Evolutionary conservation across 2,329 filamentous ascomycete species (phyloP), one percentile per base, ranked within the genome.

Genomic region (Hypoxylon sp.): DNA sequence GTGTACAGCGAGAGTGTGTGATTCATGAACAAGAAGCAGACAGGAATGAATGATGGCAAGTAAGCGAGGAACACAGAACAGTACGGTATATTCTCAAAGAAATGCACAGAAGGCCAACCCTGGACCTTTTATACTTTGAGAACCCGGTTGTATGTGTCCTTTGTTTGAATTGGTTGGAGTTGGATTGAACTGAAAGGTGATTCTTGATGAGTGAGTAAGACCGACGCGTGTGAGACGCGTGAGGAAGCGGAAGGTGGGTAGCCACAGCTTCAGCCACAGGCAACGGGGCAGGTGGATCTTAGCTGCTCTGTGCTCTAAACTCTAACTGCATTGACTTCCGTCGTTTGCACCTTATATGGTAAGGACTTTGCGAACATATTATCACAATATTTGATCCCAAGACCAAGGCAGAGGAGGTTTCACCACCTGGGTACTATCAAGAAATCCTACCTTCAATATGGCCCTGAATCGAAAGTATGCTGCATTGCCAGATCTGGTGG

Each of bases 391-490:
- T 16, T 32, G 23, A 21, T 41, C n/a, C 11, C 11, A 9, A 41
- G 7, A 34, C 23, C 12, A 19, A 43, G n/a, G 30, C 3, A 7
- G 32, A 21, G 19, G 3, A 60, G 16, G 25, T 9, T 23, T 53
- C 14, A 16, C n/a, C 1, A 5, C 3, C 3, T 32, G 5, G 39
- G 23, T n/a, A 9, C 27, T 21, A 5, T 32, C 25, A 23, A 39
- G 59, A 30, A 11, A 21, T 23, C 5, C 39, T 25, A 9, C 29
- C 25, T 55, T 54, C 9, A 68, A 51, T 56, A 94, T 94, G 91
- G 87, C 91, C 34, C 84, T 92, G 68, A 92, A 90, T 76, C 88
- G 90, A 75, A 96, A 96, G 83, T 96, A 95, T 77, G 91, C 92
- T 53, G 90, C 89, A 61, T 82, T 96, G 69, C 92, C 92, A 61